phyloP scores from a whole-genome alignment of 352 stramenopile species.

The Globisporangium yorkense region DNA sequence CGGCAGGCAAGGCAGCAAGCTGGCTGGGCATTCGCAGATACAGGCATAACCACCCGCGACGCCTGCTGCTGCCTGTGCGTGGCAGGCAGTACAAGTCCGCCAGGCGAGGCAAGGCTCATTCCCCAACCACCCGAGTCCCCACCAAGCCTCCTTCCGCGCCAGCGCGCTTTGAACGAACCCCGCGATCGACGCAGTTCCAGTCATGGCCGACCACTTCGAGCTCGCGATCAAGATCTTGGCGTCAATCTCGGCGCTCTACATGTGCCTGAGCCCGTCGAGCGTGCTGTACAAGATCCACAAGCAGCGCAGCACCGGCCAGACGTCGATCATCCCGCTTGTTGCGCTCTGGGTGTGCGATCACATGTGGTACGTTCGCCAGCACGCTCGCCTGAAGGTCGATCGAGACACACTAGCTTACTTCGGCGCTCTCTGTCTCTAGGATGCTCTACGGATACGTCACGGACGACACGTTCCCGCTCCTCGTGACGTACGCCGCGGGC shows the following conservation, averaged over 20 bases:
- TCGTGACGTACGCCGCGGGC: constrained; percentile 48
- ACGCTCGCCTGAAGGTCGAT: too few species aligned
- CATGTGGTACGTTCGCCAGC: constrained; percentile 42
- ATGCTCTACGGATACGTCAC: constrained; percentile 61
- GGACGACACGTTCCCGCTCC: constrained; percentile 33
- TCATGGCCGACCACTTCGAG: constrained; percentile 23
- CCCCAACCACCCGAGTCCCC: not conserved
- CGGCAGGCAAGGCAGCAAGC: too few species aligned
- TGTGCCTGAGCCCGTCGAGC: constrained; percentile 56
- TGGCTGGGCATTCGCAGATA: too few species aligned
- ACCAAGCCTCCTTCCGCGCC: not conserved
- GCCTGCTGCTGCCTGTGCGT: too few species aligned
- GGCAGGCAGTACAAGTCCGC: too few species aligned
- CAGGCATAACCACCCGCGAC: too few species aligned
- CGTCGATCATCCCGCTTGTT: constrained; percentile 48
- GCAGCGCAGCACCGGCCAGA: constrained; percentile 27
- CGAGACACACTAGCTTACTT: not conserved
- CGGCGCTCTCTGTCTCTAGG: constrained; percentile 14
- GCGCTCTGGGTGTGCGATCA: constrained; percentile 67
- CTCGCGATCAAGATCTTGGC: constrained; percentile 51
- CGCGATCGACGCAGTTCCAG: not conserved
- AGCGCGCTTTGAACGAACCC: not conserved
- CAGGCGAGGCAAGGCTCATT: not conserved
- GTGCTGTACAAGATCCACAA: constrained; percentile 50
- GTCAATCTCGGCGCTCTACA: constrained; percentile 66